A percentile compares a stretch with the other conserved stretches of the same genome.
Evolutionary conservation across 345 rosid genomes (phyloP).

Genomic region (Murraya koenigii): DNA sequence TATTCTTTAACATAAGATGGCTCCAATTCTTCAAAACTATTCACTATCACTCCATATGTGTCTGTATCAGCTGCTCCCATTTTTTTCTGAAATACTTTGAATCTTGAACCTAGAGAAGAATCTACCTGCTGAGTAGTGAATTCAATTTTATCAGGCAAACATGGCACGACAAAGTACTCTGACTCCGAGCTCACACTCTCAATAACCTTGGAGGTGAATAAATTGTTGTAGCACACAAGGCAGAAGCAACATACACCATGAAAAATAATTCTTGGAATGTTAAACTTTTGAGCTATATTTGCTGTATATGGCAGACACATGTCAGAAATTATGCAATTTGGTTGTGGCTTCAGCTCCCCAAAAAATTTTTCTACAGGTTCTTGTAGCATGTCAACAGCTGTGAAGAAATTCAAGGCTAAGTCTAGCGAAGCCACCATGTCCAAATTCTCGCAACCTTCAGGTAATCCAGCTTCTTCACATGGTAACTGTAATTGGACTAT

Average conservation of each 20-base stretch:
- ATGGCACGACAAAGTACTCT: constrained; percentile 22
- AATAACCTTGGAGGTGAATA: not conserved
- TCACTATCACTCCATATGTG: constrained; percentile 32
- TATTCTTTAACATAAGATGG: constrained; percentile 15
- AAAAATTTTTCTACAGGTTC: constrained; percentile 15
- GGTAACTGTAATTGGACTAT: not conserved
- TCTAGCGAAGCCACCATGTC: constrained; percentile 1
- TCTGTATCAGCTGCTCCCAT: constrained; percentile 24
- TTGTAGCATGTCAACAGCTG: not conserved
- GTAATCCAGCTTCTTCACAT: not conserved
- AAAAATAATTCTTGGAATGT: constrained; percentile 34
- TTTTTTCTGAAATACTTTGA: constrained; percentile 8
- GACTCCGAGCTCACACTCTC: not conserved
- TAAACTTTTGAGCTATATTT: constrained; percentile 20
- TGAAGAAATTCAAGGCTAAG: not conserved
- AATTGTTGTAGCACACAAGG: constrained; percentile 25
- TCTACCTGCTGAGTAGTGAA: constrained; percentile 25
- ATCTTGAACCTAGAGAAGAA: not conserved
- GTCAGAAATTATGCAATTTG: constrained; percentile 42
- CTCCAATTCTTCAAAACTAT: constrained; percentile 40
- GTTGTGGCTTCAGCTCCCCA: constrained; percentile 9
- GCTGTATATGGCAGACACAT: constrained; percentile 28
- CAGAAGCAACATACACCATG: constrained; percentile 33
- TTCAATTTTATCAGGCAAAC: constrained; percentile 24
- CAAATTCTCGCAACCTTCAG: not conserved